Percentiles rank a stretch among this genome's conserved stretches.
These are phyloP conservation scores for Lipomyces sp. DNA, from an alignment of 805 yeast genomes.

Conservation along the genomic window DNA sequence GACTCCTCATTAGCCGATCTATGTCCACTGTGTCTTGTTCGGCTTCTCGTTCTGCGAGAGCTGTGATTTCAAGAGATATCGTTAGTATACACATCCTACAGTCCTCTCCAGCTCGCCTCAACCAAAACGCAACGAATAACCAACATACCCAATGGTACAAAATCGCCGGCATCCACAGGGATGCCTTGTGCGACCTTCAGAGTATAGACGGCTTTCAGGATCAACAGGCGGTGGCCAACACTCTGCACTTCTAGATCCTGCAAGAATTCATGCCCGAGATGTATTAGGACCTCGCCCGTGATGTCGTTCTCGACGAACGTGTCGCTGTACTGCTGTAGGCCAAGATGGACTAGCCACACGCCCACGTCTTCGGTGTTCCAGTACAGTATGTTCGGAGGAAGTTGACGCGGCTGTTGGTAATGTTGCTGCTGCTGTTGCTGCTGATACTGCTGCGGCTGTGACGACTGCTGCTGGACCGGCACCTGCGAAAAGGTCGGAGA, in stretches of 20 bases:
- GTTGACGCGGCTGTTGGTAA: no score
- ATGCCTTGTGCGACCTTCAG: conserved; percentile 41
- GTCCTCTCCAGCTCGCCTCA: neutral
- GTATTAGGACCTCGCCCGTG: conserved; percentile 69
- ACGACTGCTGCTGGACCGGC: no score
- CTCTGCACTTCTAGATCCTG: conserved; percentile 63
- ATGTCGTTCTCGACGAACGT: conserved; percentile 51
- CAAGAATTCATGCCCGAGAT: conserved; percentile 65
- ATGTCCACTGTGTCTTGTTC: conserved; percentile 33
- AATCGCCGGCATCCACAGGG: conserved; percentile 30
- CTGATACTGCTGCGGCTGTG: no score
- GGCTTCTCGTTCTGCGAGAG: conserved; percentile 16
- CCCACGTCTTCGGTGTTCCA: conserved; percentile 26
- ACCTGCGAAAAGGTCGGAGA: no score
- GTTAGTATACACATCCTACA: neutral
- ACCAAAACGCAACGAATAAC: neutral
- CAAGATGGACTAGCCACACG: conserved; percentile 20
- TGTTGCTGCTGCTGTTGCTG: no score
- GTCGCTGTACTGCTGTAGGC: conserved; percentile 16
- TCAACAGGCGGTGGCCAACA: conserved; percentile 53
- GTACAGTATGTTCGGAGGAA: conserved; percentile 4
- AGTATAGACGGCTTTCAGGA: conserved; percentile 59
- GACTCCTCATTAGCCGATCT: conserved; percentile 18
- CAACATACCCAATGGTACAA: conserved; percentile 24
- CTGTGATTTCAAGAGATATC: neutral